phyloP scores from a whole-genome alignment of 768 basidiomycete genomes.

The Lentinula aciculospora region DNA sequence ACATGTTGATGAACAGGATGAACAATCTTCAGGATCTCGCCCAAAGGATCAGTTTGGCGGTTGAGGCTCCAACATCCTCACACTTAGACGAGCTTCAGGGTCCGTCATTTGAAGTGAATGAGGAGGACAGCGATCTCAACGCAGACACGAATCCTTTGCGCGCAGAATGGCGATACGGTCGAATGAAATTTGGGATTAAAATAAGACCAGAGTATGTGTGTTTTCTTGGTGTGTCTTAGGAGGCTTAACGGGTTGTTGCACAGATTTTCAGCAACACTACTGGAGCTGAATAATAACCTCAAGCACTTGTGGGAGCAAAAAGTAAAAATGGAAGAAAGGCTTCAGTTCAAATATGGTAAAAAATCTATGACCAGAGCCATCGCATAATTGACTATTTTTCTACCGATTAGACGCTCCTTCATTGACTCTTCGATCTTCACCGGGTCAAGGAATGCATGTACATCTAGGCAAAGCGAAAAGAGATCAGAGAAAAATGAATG shows the following conservation, averaged over 20 bases:
- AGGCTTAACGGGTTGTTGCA: background rate
- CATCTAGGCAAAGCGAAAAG: conserved; percentile 64
- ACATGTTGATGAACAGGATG: conserved; percentile 49
- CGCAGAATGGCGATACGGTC: conserved; percentile 23
- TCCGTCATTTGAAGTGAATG: conserved; percentile 10
- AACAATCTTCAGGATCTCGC: conserved; percentile 46
- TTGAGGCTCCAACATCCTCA: conserved; percentile 16
- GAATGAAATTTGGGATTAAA: conserved; percentile 46
- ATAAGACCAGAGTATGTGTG: conserved; percentile 51
- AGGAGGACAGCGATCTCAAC: conserved; percentile 16
- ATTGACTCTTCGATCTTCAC: conserved; percentile 63
- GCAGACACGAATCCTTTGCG: background rate
- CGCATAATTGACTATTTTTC: background rate
- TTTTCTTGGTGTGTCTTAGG: background rate
- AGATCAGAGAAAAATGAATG: conserved; percentile 45
- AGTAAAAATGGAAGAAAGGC: conserved; percentile 44
- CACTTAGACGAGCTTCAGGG: background rate
- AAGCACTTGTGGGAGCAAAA: conserved; percentile 21
- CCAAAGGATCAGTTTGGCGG: conserved; percentile 45
- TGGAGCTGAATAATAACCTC: background rate
- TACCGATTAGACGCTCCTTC: conserved; percentile 56
- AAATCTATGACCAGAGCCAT: background rate
- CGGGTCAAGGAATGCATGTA: conserved; percentile 68
- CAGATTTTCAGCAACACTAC: conserved; percentile 1
- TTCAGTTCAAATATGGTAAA: conserved; percentile 54